phyloP scores from a whole-genome alignment of 208 protist species.

The Crithidia thermophila region DNA sequence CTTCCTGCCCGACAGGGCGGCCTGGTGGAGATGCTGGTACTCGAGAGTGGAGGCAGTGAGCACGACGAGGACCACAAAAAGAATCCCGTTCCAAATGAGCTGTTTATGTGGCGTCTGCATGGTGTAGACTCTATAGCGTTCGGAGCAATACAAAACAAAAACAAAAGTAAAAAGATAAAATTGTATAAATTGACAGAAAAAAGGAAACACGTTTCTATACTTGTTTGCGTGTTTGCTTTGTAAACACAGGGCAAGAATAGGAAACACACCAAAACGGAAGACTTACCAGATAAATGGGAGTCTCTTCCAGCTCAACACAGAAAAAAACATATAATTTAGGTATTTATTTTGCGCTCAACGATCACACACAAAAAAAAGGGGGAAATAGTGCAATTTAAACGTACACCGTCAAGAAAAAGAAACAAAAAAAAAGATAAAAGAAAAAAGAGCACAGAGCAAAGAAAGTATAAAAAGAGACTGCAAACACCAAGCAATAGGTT shows the following conservation, averaged over 20 bases:
- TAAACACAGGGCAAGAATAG: no score
- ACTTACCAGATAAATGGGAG: no score
- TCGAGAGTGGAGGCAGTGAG: constrained; percentile 3
- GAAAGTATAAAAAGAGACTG: not conserved
- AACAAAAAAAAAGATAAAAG: not conserved
- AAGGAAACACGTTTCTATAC: no score
- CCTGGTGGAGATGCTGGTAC: not conserved
- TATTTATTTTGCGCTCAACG: no score
- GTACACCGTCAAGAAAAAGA: not conserved
- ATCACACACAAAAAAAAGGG: no score
- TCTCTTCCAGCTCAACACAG: no score
- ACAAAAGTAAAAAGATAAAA: not conserved
- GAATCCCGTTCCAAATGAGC: constrained; percentile 1
- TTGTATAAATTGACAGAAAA: not conserved
- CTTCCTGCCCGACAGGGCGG: not conserved
- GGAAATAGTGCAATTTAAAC: no score
- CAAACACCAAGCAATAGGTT: not conserved
- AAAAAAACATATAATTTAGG: no score
- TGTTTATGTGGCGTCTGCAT: not conserved
- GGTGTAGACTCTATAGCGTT: no score
- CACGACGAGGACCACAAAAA: not conserved
- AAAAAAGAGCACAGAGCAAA: not conserved
- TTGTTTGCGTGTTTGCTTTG: no score
- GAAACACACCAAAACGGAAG: no score
- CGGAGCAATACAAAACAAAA: no score